phyloP scores from a whole-genome alignment of 768 basidiomycete genomes.

The Artomyces pyxidatus region DNA sequence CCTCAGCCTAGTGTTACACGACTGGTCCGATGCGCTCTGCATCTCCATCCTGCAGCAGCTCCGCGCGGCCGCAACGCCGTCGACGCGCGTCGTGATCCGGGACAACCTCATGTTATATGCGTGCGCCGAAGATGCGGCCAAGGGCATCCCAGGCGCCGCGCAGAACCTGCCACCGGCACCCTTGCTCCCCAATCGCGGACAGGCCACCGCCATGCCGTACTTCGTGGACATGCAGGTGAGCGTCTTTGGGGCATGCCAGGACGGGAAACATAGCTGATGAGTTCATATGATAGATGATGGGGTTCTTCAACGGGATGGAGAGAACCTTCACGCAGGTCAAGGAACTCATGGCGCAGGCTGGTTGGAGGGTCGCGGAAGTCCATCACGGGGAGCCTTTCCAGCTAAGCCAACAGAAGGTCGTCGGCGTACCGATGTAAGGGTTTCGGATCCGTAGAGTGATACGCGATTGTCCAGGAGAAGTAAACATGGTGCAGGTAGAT shows the following conservation, averaged over 20 bases:
- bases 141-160: neutral
- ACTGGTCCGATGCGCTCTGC: constrained; percentile 29
- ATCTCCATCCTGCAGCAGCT: constrained; percentile 29
- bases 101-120: constrained; percentile 31
- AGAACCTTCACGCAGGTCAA: no score
- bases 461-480: neutral
- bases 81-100: constrained; percentile 33
- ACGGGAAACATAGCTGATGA: no score
- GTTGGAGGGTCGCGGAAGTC: no score
- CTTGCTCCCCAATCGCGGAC: constrained; percentile 16
- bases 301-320: no score
- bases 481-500: no score
- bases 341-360: no score
- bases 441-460: neutral
- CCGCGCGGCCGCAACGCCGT: constrained; percentile 26
- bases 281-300: no score
- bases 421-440: neutral
- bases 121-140: constrained; percentile 6
- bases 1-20: constrained; percentile 29
- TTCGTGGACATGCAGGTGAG: constrained; percentile 13
- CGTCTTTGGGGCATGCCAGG: no score
- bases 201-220: constrained; percentile 9
- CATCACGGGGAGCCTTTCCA: no score
- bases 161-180: constrained; percentile 7
- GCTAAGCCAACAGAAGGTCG: neutral